Base-by-base conservation (phyloP, 148 eudicot genomes). In the Diospyros lotus region DNA sequence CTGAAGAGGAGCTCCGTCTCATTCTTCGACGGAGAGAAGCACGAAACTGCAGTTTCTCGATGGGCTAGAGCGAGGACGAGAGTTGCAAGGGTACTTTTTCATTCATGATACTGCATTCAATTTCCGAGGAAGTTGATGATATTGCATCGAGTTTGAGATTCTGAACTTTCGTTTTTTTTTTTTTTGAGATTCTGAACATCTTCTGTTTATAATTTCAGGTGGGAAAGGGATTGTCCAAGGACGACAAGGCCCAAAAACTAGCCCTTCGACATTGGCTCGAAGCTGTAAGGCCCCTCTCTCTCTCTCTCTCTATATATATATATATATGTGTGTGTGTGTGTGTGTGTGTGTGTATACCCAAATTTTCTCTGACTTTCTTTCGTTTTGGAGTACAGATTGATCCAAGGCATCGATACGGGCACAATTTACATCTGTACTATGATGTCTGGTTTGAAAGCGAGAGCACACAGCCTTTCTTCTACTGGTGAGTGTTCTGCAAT, bases 321-420 rank as follows among this genome's bases (percentile, higher is more conserved):
- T 28, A 28, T 28, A 28, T n/a, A n/a, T n/a, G n/a, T n/a, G n/a
- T n/a, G n/a, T n/a, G n/a, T n/a, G n/a, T n/a, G n/a, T n/a, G n/a
- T n/a, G n/a, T n/a, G n/a, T n/a, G n/a, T n/a, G n/a, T 28, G 28
- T 28, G 0, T 28, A 28, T 28, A 28, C 28, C 28, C 28, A 28
- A 28, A 28, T 28, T 28, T 28, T 28, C 28, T 28, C 28, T 28
- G 28, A 28, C 28, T 28, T 28, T 28, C 28, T 28, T 28, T 28
- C 28, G 28, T 28, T 28, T 28, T 28, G 28, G 28, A 28, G 28
- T 28, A 28, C 70, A 92, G 98, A 95, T 95, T 78, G 97, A 95
- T 71, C 97, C 98, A 84, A 92, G 98, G 45, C 97, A 92, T 81
- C 90, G 97, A 5, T 92, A 95, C 73, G 98, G 98, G 4, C 98